phyloP scores from a whole-genome alignment of 257 asterid species.

The Solanum paucissectum region DNA sequence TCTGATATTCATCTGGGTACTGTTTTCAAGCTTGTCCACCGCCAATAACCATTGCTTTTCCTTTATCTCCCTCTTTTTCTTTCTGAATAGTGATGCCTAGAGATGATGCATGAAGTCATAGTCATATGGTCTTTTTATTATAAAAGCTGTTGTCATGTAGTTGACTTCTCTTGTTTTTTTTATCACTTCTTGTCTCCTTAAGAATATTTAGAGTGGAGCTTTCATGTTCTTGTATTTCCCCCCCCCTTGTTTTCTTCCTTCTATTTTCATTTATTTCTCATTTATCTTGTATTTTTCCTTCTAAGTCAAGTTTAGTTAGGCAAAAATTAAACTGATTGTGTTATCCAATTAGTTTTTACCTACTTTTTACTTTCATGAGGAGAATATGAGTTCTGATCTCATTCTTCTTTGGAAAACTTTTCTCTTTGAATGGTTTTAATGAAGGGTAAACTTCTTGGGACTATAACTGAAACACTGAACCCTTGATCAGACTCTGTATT shows the following conservation, averaged over 20 bases:
- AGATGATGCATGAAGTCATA: not conserved
- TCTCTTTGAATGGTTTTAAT: not conserved
- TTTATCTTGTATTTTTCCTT: not conserved
- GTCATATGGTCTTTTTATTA: not conserved
- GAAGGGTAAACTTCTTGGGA: not conserved
- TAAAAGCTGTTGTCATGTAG: not conserved
- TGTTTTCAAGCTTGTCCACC: not conserved
- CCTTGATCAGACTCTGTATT: not conserved
- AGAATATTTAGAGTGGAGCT: not conserved
- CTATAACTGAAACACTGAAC: not conserved
- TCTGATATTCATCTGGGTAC: constrained; percentile 91
- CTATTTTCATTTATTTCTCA: not conserved
- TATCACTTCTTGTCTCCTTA: not conserved
- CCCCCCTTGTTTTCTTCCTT: not conserved
- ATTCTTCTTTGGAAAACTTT: not conserved
- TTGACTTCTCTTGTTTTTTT: not conserved
- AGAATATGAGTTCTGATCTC: not conserved
- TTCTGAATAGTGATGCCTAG: not conserved
- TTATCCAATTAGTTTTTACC: not conserved
- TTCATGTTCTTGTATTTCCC: not conserved
- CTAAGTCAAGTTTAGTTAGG: not conserved
- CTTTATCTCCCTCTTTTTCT: not conserved
- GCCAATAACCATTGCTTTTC: not conserved
- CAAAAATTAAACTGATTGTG: not conserved
- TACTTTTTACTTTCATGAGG: not conserved